phyloP scores from a whole-genome alignment of 1,139 yeast genomes.

The Candida tetrigidarum region DNA sequence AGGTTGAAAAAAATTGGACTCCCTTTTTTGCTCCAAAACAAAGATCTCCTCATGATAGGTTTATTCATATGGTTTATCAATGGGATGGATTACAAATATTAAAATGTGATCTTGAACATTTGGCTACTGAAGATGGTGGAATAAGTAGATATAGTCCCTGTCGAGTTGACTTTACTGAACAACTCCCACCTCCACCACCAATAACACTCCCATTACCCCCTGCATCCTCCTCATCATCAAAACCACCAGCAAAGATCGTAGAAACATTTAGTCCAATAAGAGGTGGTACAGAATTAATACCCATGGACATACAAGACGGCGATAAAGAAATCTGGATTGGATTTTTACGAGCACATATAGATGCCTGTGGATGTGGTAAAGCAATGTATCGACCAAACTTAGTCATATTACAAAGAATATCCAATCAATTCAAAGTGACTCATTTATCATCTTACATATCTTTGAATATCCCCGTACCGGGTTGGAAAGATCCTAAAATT shows the following conservation, averaged over 20 bases:
- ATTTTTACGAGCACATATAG: constrained; percentile 41
- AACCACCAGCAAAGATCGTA: constrained; percentile 17
- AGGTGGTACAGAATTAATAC: constrained; percentile 43
- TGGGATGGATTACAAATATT: constrained; percentile 43
- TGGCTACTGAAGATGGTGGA: constrained; percentile 8
- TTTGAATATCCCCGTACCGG: constrained; percentile 35
- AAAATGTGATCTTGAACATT: constrained; percentile 31
- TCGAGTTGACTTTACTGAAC: constrained; percentile 15
- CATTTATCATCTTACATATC: constrained; percentile 41
- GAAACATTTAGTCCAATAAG: constrained; percentile 33
- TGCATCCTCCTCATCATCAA: too few species aligned
- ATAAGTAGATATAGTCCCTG: constrained; percentile 16
- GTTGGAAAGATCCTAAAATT: constrained; percentile 33
- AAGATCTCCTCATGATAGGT: constrained; percentile 28
- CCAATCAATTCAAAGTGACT: constrained; percentile 27
- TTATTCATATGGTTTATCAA: constrained; percentile 37
- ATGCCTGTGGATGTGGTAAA: constrained; percentile 40
- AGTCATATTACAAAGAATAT: constrained; percentile 28
- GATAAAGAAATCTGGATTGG: constrained; percentile 36
- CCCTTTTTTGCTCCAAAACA: constrained; percentile 36
- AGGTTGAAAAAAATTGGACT: constrained; percentile 47
- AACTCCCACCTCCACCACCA: too few species aligned
- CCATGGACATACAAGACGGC: constrained; percentile 10
- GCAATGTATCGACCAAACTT: constrained; percentile 42
- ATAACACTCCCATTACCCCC: too few species aligned